Conservation (phyloP, 1,284 basidiomycete species). For the Fomitopsis schrenkii region DNA sequence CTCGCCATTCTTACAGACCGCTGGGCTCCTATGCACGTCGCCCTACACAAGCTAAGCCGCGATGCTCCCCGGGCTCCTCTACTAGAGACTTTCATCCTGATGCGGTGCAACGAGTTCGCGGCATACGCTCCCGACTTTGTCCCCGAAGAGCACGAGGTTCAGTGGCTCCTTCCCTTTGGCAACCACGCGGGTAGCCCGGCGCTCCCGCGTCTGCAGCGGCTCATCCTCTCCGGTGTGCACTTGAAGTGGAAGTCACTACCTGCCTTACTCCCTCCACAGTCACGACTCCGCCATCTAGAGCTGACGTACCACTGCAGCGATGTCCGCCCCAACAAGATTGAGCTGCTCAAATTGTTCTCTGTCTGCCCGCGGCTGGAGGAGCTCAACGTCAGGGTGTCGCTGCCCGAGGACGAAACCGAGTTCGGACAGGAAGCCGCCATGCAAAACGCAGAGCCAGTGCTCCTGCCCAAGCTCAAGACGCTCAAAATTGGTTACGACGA, state of each 20-base stretch:
- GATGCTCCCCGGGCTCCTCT: slow-evolving; percentile 19
- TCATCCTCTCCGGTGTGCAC: slow-evolving; percentile 21
- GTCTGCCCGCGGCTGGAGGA: slow-evolving; percentile 9
- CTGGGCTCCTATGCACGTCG: slow-evolving; percentile 46
- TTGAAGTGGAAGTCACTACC: slow-evolving; percentile 17
- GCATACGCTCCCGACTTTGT: slow-evolving; percentile 41
- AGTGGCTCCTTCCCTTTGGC: slow-evolving; percentile 30
- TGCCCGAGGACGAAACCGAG: slow-evolving; percentile 4
- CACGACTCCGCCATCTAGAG: slow-evolving; percentile 13
- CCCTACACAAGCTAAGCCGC: slow-evolving; percentile 26
- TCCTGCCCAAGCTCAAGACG: slow-evolving; percentile 11
- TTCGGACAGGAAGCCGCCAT: background rate
- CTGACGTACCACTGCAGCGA: slow-evolving; percentile 19
- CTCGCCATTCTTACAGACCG: slow-evolving; percentile 49
- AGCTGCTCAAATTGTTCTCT: slow-evolving; percentile 10
- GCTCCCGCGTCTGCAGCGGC: slow-evolving; percentile 15
- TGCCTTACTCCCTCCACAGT: background rate
- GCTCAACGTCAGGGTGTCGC: slow-evolving; percentile 15
- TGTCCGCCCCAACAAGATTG: slow-evolving; percentile 14
- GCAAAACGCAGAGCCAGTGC: slow-evolving; percentile 6
- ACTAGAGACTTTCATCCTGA: slow-evolving; percentile 47
- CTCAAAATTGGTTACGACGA: slow-evolving; percentile 18
- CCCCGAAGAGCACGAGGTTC: slow-evolving; percentile 34
- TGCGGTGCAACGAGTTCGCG: slow-evolving; percentile 53
- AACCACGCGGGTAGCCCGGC: slow-evolving; percentile 7